A percentile compares a stretch with the other conserved stretches of the same genome.
phyloP scores from a whole-genome alignment of 2,329 filamentous ascomycete species.

The Xylariaceae sp. region DNA sequence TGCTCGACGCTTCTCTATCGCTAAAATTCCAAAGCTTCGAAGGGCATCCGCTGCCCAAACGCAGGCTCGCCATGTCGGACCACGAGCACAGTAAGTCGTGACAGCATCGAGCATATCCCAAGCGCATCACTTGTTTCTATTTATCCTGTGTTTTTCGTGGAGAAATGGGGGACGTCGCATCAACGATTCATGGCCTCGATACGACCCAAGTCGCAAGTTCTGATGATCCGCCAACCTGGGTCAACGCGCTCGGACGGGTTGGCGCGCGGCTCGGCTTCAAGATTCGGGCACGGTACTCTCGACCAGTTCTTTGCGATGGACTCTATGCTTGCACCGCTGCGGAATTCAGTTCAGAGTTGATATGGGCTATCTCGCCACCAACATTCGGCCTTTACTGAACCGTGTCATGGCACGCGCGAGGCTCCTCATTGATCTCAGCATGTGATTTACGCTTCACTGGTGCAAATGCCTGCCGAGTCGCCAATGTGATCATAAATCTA shows the following conservation, averaged over 20 bases:
- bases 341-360: neutral
- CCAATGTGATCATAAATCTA: neutral
- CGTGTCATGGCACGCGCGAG: neutral
- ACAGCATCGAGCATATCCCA: neutral
- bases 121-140: neutral
- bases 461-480: neutral
- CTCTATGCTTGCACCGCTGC: neutral
- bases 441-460: neutral
- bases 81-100: slow-evolving; percentile 57
- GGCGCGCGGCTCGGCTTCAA: neutral
- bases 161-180: neutral
- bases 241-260: neutral
- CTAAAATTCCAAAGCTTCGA: neutral
- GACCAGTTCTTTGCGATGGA: neutral
- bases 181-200: neutral
- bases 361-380: neutral
- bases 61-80: slow-evolving; percentile 51
- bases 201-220: neutral
- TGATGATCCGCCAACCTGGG: neutral
- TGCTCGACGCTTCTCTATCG: neutral
- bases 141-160: neutral
- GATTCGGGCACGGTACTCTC: neutral
- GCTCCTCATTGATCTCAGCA: neutral
- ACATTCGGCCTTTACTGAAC: neutral
- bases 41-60: neutral